phyloP scores from a whole-genome alignment of 2,329 filamentous ascomycete genomes.

The Canariomyces notabilis region DNA sequence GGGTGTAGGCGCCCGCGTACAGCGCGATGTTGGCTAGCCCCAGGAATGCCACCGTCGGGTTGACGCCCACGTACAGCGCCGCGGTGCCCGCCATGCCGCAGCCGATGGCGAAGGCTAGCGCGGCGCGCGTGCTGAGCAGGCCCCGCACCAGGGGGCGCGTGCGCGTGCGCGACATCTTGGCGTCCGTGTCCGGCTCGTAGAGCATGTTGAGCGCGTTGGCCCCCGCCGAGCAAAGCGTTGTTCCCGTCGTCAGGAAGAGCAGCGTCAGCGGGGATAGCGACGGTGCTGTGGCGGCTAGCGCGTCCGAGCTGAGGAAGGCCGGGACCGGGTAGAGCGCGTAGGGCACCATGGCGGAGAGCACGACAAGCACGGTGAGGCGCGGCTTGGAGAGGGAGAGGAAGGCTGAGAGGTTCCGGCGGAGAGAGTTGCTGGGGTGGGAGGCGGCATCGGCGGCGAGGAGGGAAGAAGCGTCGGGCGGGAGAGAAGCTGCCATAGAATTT shows the following conservation, averaged over 20 bases:
- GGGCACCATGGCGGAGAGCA: constrained; percentile 82
- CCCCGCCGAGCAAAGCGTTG: constrained; percentile 79
- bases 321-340: constrained; percentile 94
- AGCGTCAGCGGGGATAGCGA: constrained; percentile 88
- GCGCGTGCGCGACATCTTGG: constrained; percentile 86
- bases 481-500: constrained; percentile 16
- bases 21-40: constrained; percentile 80
- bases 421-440: constrained; percentile 44
- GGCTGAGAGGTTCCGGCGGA: constrained; percentile 66
- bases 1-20: constrained; percentile 90
- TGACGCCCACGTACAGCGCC: constrained; percentile 82
- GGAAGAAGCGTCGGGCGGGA: constrained; percentile 42
- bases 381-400: constrained; percentile 94
- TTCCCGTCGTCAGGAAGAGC: constrained; percentile 85
- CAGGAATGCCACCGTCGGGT: constrained; percentile 84
- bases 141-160: constrained; percentile 84
- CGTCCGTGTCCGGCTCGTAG: constrained; percentile 85
- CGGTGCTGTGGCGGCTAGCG: constrained; percentile 58
- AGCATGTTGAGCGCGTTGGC: constrained; percentile 98
- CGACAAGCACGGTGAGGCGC: constrained; percentile 83
- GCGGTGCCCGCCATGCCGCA: constrained; percentile 65
- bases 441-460: constrained; percentile 49
- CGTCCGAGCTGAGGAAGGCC: constrained; percentile 67
- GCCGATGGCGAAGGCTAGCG: constrained; percentile 71
- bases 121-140: constrained; percentile 66